Evolutionary conservation across 331 rosid genomes (phyloP), one percentile per base, ranked within the genome.

Genomic region (Arachis monticola): DNA sequence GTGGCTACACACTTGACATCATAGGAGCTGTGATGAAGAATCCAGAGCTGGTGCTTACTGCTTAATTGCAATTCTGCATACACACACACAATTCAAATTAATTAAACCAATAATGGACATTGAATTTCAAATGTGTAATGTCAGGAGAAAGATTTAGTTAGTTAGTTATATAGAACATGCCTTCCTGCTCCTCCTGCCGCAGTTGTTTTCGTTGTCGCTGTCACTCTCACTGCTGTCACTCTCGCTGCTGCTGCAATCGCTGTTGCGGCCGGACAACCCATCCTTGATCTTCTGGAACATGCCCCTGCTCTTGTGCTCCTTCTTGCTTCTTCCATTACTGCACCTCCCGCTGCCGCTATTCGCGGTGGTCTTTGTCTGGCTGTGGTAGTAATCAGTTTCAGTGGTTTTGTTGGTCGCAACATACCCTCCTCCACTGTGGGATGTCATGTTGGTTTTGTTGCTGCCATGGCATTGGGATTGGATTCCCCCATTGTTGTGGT

Each of bases 281-380:
- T 77, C 76, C 77, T 77, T 82, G 47, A 67, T 72, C 57, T 62
- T 72, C 44, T 55, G 68, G 44, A 81, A 2, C 42, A 77, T n/a
- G 8, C 48, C 53, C 46, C 27, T 4, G 5, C 17, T 76, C 71
- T 64, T 81, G 50, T 68, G 67, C 14, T 11, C 40, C 42, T 44
- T 75, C 52, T 4, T 63, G 47, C 47, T 53, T n/a, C 8, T 53
- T 12, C 12, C 52, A 12, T 51, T 51, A n/a, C 1, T 51, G 56
- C 13, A 10, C 14, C 13, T 51, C 6, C 1, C 1, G 48, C 8
- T 1, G 48, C 45, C 45, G 45, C 45, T 41, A 41, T 48, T 11
- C 11, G 66, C 4, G 3, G 30, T 42, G 40, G 6, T 65, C 17
- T 47, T 17, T 32, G 22, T 67, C 6, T 65, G 41, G 57, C 56